Percentiles rank a stretch among this genome's conserved stretches.
phyloP scores from a whole-genome alignment of 2,329 filamentous ascomycete genomes.

The Cercospora sp. region DNA sequence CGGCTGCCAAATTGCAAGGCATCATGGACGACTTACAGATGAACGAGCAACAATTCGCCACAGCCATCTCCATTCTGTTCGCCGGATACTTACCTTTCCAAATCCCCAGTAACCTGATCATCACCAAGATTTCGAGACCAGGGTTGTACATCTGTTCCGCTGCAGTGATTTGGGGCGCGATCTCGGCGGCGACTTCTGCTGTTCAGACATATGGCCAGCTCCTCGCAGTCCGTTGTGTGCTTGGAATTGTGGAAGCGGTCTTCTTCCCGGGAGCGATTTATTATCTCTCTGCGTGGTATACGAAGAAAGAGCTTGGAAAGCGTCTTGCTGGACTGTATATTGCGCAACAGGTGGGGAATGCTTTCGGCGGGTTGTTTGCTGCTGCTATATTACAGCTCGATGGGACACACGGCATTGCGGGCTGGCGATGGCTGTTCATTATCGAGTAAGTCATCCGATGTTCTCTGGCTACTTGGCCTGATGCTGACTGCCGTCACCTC shows the following conservation, averaged over 20 bases:
- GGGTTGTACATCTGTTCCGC: conserved; percentile 23
- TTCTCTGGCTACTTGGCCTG: neutral
- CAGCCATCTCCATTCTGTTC: conserved; percentile 38
- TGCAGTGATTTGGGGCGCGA: conserved; percentile 31
- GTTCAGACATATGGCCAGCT: conserved; percentile 6
- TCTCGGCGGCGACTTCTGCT: conserved; percentile 9
- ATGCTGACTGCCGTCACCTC: neutral
- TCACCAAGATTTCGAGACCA: conserved; percentile 10
- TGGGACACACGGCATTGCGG: neutral
- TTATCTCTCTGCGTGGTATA: conserved; percentile 16
- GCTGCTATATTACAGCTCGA: conserved; percentile 16
- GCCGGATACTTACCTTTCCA: conserved; percentile 25
- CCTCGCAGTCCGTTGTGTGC: neutral
- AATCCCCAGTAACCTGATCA: conserved; percentile 13
- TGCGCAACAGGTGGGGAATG: conserved; percentile 34
- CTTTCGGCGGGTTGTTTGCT: conserved; percentile 23
- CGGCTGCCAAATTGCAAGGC: conserved; percentile 25
- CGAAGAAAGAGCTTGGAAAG: conserved; percentile 12
- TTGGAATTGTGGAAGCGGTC: conserved; percentile 7
- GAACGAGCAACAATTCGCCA: conserved; percentile 19
- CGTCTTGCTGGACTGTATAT: conserved; percentile 14
- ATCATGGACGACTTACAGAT: conserved; percentile 25
- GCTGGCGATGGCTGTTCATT: conserved; percentile 16
- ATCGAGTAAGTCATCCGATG: neutral
- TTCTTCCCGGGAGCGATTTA: conserved; percentile 18